Conservation (phyloP, 2,329 filamentous ascomycete species). For the Aspergillus ruber region DNA sequence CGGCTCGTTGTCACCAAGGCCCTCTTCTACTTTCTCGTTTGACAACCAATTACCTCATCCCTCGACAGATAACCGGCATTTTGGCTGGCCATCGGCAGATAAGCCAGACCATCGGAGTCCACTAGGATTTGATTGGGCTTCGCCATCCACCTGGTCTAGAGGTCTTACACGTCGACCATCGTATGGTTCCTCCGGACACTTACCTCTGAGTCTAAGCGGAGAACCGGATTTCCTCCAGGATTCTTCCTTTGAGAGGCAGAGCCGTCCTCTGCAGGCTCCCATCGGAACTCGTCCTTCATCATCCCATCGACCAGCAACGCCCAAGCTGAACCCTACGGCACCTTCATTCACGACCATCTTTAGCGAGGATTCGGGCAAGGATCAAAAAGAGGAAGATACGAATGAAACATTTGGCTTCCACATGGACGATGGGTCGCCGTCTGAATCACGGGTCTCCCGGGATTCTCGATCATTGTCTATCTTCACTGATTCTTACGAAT, state of each 20-base stretch:
- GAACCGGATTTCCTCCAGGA: slow-evolving; percentile 45
- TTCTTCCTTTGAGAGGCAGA: slow-evolving; percentile 40
- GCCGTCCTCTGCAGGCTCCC: slow-evolving; percentile 52
- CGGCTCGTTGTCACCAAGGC: slow-evolving; percentile 41
- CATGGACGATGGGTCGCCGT: slow-evolving; percentile 36
- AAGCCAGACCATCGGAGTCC: slow-evolving; percentile 51
- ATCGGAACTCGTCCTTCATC: slow-evolving; percentile 73
- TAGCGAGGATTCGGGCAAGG: slow-evolving; percentile 42
- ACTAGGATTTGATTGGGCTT: slow-evolving; percentile 49
- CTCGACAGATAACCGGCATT: slow-evolving; percentile 70
- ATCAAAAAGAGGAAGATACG: slow-evolving; percentile 32
- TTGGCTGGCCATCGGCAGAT: slow-evolving; percentile 56
- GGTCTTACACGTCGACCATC: slow-evolving; percentile 76
- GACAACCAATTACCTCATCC: slow-evolving; percentile 61
- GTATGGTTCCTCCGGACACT: slow-evolving; percentile 62
- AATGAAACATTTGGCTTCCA: slow-evolving; percentile 24
- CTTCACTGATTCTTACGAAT: slow-evolving; percentile 43
- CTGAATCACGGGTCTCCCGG: slow-evolving; percentile 39
- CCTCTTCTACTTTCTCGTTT: slow-evolving; percentile 50
- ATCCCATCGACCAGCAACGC: slow-evolving; percentile 49
- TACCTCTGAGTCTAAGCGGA: slow-evolving; percentile 49
- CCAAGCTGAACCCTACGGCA: slow-evolving; percentile 76
- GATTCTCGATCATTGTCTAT: slow-evolving; percentile 41
- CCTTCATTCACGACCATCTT: slow-evolving; percentile 78
- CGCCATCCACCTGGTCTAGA: slow-evolving; percentile 60